phyloP scores from a whole-genome alignment of 2,329 filamentous ascomycete species.

The Lizonia empirigonia region DNA sequence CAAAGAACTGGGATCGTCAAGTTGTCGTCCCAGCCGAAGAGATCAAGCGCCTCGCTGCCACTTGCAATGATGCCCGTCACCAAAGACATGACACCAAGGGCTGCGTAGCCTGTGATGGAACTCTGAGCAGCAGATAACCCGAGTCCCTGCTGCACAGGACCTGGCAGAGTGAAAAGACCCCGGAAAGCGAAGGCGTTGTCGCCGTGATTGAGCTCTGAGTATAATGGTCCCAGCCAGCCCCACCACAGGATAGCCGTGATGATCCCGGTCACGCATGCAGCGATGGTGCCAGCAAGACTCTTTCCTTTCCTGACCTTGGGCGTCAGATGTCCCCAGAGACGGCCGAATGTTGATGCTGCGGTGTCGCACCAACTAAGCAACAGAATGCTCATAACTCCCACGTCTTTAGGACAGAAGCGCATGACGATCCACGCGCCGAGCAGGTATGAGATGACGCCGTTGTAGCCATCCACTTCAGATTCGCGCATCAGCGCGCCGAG shows the following conservation, averaged over 20 bases:
- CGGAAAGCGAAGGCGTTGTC: slow-evolving; percentile 78
- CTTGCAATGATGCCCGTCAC: slow-evolving; percentile 90
- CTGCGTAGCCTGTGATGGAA: slow-evolving; percentile 71
- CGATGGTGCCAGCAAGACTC: slow-evolving; percentile 85
- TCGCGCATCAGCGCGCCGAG: slow-evolving; percentile 96
- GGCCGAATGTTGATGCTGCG: slow-evolving; percentile 90
- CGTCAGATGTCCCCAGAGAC: slow-evolving; percentile 87
- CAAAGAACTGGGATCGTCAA: slow-evolving; percentile 93
- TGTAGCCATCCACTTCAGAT: slow-evolving; percentile 91
- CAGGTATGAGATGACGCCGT: slow-evolving; percentile 96
- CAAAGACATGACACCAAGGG: slow-evolving; percentile 79
- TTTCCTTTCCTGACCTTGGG: slow-evolving; percentile 84
- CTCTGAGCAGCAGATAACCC: slow-evolving; percentile 65
- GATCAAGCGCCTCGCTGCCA: slow-evolving; percentile 85
- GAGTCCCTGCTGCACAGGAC: slow-evolving; percentile 61
- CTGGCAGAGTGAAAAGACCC: slow-evolving; percentile 74
- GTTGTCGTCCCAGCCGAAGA: slow-evolving; percentile 97
- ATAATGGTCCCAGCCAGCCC: slow-evolving; percentile 75
- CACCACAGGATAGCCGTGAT: slow-evolving; percentile 84
- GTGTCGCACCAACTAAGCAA: slow-evolving; percentile 98
- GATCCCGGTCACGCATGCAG: slow-evolving; percentile 83
- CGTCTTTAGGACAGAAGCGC: slow-evolving; percentile 88
- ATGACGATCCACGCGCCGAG: slow-evolving; percentile 87
- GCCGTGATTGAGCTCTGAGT: slow-evolving; percentile 45
- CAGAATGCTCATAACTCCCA: slow-evolving; percentile 86